Conservation (phyloP, 257 asterid genomes). For the Misopates orontium region DNA sequence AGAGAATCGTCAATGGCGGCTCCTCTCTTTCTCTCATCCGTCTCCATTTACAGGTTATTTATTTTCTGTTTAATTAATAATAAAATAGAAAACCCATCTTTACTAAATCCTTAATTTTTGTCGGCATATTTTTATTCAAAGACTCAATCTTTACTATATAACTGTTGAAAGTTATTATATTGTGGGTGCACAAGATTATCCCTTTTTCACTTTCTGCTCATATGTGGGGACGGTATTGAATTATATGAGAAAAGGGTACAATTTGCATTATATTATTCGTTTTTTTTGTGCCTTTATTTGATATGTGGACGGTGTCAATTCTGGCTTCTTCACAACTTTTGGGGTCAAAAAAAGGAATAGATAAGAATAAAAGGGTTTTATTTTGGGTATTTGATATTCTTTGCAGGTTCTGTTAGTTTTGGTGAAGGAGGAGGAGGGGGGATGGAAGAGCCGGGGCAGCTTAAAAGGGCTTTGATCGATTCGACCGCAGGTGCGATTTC, state of each 20-base stretch:
- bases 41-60: constrained; percentile 25
- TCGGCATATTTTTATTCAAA: neutral
- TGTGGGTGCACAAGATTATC: no score
- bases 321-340: constrained; percentile 19
- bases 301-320: constrained; percentile 15
- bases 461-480: constrained; percentile 73
- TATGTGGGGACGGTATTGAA: neutral
- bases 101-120: neutral
- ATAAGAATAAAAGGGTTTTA: constrained; percentile 13
- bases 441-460: constrained; percentile 81
- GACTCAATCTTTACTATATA: neutral
- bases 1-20: constrained; percentile 31
- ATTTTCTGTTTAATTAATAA: neutral
- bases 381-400: constrained; percentile 9
- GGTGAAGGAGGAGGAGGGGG: constrained; percentile 40
- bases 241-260: constrained; percentile 5
- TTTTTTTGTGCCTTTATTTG: neutral
- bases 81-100: neutral
- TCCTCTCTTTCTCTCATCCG: constrained; percentile 24
- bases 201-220: neutral
- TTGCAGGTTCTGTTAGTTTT: constrained; percentile 40
- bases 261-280: constrained; percentile 20
- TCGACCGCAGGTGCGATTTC: constrained; percentile 88
- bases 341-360: constrained; percentile 16
- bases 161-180: neutral